Percentiles rank a stretch among this genome's conserved stretches.
These are phyloP conservation scores for Penicillium antarcticum DNA, from an alignment of 495 filamentous ascomycete genomes.

Conservation along the genomic window DNA sequence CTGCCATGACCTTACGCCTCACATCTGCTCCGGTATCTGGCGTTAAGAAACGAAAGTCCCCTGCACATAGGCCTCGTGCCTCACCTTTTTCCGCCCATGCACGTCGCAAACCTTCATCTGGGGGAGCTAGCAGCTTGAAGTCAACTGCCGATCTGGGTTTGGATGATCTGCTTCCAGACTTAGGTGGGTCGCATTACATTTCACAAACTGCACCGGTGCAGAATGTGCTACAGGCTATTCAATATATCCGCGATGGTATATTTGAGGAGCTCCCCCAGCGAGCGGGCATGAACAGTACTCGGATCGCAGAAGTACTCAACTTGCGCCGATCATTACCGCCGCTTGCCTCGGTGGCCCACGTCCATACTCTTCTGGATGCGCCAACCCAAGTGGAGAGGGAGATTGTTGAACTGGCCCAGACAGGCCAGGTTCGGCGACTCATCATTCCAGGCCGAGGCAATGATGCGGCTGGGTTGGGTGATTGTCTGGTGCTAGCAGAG, in stretches of 20 bases:
- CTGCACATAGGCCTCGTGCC: constrained; percentile 21
- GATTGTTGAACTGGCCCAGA: constrained; percentile 58
- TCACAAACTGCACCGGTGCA: constrained; percentile 50
- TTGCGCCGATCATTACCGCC: constrained; percentile 64
- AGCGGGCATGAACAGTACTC: constrained; percentile 70
- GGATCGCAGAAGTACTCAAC: constrained; percentile 68
- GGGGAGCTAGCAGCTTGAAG: constrained; percentile 27
- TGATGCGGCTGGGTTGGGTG: constrained; percentile 59
- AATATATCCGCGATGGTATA: constrained; percentile 59
- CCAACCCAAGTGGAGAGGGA: constrained; percentile 73
- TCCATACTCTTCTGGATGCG: constrained; percentile 62
- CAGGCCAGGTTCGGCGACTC: constrained; percentile 62
- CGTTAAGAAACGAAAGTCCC: constrained; percentile 38
- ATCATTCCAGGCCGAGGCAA: constrained; percentile 62
- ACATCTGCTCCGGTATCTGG: constrained; percentile 46
- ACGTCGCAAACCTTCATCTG: constrained; percentile 53
- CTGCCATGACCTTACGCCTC: constrained; percentile 44
- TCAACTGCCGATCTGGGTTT: constrained; percentile 45
- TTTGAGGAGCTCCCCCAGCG: constrained; percentile 65
- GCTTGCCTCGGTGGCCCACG: constrained; percentile 66
- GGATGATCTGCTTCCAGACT: constrained; percentile 38
- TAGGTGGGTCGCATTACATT: constrained; percentile 35
- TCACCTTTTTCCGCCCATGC: constrained; percentile 52
- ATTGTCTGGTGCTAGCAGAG: constrained; percentile 61
- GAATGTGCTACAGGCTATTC: constrained; percentile 63